Conservation (phyloP, 83 land plant genomes). For the Larix sibirica region DNA sequence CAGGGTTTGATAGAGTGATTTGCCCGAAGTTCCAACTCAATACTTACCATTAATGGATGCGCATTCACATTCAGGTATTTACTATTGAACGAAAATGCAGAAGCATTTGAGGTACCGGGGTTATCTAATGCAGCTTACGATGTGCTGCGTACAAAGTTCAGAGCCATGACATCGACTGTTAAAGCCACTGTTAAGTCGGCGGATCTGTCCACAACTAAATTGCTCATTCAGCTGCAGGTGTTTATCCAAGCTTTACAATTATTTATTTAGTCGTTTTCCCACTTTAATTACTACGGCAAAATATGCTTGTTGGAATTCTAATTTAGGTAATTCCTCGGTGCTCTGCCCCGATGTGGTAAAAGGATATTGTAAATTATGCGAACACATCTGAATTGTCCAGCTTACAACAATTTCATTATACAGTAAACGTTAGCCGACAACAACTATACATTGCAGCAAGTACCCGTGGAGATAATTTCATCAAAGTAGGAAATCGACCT, state of each 20-base stretch:
- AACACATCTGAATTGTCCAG: no score
- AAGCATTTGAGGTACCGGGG: constrained; percentile 69
- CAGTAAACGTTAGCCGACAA: no score
- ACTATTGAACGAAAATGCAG: constrained; percentile 50
- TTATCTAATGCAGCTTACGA: constrained; percentile 66
- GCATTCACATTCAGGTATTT: constrained; percentile 40
- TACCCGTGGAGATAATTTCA: no score
- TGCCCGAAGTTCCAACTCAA: background rate
- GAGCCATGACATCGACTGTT: constrained; percentile 60
- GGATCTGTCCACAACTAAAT: constrained; percentile 81
- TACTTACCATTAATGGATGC: background rate
- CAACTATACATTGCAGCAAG: no score
- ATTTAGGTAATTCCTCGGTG: no score
- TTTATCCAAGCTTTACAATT: constrained; percentile 5
- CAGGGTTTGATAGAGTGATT: background rate
- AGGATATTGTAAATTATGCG: no score
- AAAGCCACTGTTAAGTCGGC: constrained; percentile 53
- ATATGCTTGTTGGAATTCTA: no score
- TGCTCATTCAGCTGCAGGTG: constrained; percentile 84
- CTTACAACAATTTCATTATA: no score
- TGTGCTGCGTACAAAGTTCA: constrained; percentile 68
- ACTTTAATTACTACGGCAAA: background rate
- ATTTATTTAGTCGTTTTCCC: constrained; percentile 2
- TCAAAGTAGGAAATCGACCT: no score
- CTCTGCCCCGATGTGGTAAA: no score